Evolutionary conservation across 2,329 filamentous ascomycete genomes (phyloP), one percentile per base, ranked within the genome.

Genomic region (Alternaria dauci): DNA sequence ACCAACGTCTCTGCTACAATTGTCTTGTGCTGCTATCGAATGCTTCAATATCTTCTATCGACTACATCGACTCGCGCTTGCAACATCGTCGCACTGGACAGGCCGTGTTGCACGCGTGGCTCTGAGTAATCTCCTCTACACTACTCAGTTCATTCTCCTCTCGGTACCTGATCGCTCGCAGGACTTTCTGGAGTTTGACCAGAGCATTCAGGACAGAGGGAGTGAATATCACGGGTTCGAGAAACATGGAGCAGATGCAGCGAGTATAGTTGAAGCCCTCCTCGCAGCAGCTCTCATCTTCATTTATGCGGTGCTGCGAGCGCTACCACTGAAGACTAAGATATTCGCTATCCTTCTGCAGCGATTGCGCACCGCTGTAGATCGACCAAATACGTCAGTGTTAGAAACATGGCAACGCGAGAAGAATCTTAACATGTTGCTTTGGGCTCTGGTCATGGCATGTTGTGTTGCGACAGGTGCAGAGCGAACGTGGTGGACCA

Each of bases 31-130:
- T 8, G 41, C 61, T 9, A 54, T 72, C 11, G 66, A 72, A 20
- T 72, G 68, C 58, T 72, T 73, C 62, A 71, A 72, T 20, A 68
- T 72, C 8, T 72, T 74, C 59, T 67, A 72, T 58, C 65, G 60
- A 8, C 52, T 74, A 1, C 71, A 73, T 42, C 68, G 68, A 12
- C 63, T 74, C 36, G 66, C 63, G 4, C 59, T 71, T 4, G 71
- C 68, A 9, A 38, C 58, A n/a, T 69, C 70, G 0, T 54, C 64
- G 9, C 61, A 48, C 11, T 73, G 67, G 71, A 41, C 55, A 3
- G 42, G 20, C 1, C 41, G 55, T 26, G 65, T 71, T 2, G 52
- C 65, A 14, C 52, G 65, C 5, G 30, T 65, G 7, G 63, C 67
- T 4, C 43, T 71, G 5, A 70, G 68, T 32, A 67, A 71, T 41